These are phyloP conservation scores for Pythium vanterpoolii DNA, from an alignment of 352 stramenopile genomes.

Conservation along the genomic window DNA sequence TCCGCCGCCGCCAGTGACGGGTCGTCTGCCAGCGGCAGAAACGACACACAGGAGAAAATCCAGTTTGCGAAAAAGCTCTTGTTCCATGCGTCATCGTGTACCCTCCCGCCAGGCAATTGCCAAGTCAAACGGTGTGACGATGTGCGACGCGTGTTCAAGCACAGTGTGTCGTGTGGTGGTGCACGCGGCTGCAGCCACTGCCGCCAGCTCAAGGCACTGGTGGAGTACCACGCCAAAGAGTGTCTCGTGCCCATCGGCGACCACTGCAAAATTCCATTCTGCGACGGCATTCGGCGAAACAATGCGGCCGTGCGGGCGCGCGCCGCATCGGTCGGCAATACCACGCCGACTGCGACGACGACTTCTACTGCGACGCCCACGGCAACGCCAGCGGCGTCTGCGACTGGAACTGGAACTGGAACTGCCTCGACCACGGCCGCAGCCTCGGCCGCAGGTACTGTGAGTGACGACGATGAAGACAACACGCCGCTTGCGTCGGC, in stretches of 20 bases:
- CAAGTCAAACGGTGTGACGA: slow-evolving; percentile 88
- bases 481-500: slow-evolving; percentile 69
- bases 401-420: background rate
- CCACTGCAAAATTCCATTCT: slow-evolving; percentile 83
- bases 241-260: slow-evolving; percentile 56
- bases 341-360: slow-evolving; percentile 8
- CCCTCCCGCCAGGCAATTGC: slow-evolving; percentile 51
- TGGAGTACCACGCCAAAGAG: slow-evolving; percentile 84
- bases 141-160: slow-evolving; percentile 82
- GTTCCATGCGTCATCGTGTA: slow-evolving; percentile 71
- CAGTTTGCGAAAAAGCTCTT: slow-evolving; percentile 81
- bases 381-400: background rate
- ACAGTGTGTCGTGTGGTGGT: slow-evolving; percentile 72
- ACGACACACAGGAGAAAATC: slow-evolving; percentile 76
- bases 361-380: background rate
- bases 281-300: slow-evolving; percentile 59
- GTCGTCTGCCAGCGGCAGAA: slow-evolving; percentile 12
- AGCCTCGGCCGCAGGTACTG: slow-evolving; percentile 10
- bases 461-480: slow-evolving; percentile 66
- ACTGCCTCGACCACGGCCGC: background rate
- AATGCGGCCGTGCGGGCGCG: slow-evolving; percentile 39
- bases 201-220: slow-evolving; percentile 76
- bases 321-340: slow-evolving; percentile 5
- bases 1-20: slow-evolving; percentile 4
- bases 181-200: slow-evolving; percentile 72